Percentiles rank a stretch among this genome's conserved stretches.
Conservation (phyloP, 2,329 filamentous ascomycete species). For the Sporothrix globosa region DNA sequence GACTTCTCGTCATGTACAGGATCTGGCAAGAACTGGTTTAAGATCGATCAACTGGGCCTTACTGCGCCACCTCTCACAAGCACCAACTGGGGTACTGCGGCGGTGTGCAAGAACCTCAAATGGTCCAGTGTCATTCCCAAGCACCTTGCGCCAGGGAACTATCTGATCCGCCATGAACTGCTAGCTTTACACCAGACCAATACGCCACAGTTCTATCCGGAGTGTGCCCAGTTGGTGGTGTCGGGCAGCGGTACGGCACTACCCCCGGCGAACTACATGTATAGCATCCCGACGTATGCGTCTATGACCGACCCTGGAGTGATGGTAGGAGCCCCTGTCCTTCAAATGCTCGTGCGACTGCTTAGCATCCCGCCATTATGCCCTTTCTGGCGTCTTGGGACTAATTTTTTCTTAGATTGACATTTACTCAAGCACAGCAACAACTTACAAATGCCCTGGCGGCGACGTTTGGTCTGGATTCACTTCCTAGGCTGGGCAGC, state of each 20-base stretch:
- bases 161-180: conserved; percentile 61
- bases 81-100: conserved; percentile 51
- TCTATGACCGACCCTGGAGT: conserved; percentile 54
- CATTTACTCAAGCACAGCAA: conserved; percentile 51
- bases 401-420: conserved; percentile 45
- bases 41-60: conserved; percentile 57
- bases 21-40: conserved; percentile 59
- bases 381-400: neutral
- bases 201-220: conserved; percentile 57
- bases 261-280: conserved; percentile 48
- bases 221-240: conserved; percentile 59
- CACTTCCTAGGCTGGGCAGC: conserved; percentile 4
- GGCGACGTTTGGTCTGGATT: conserved; percentile 55
- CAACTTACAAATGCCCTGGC: conserved; percentile 53
- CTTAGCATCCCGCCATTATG: neutral
- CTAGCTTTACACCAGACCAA: conserved; percentile 59
- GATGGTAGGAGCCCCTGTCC: conserved; percentile 12
- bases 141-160: conserved; percentile 55
- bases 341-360: neutral
- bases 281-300: conserved; percentile 52
- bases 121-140: conserved; percentile 57
- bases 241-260: conserved; percentile 52
- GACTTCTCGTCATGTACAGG: conserved; percentile 55
- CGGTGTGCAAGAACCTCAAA: conserved; percentile 48
- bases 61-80: conserved; percentile 38